Evolutionary conservation across 2,329 filamentous ascomycete species (phyloP), one percentile per base, ranked within the genome.

Genomic region (Geosmithia morbida): DNA sequence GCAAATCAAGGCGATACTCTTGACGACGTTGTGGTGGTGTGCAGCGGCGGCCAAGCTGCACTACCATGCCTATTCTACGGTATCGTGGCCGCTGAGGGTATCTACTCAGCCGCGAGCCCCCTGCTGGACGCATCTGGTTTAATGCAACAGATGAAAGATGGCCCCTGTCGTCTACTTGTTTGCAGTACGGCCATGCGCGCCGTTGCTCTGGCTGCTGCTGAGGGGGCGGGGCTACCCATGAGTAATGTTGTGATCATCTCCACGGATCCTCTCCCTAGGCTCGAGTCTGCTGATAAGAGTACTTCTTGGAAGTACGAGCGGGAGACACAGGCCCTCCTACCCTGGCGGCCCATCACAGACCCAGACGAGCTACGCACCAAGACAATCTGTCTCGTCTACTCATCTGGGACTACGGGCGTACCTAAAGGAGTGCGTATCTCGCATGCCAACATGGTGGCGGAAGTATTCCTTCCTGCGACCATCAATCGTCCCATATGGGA

Each of bases 11-110:
- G 39, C 45, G 33, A 16, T 11, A 7, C 33, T 16, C 33, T 37
- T 3, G 33, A 16, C 14, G 72, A 79, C 52, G 69, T 79, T 4
- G 71, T 79, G 13, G 70, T 77, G 2, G 66, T 70, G 16, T 69
- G 80, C 26, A 75, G 71, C 1, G 70, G 70, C 0, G 77, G 77
- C 1, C 72, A 80, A 51, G 69, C 70, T 43, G 63, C 77, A 3
- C 62, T 80, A 0, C 69, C 75, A 0, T 64, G 69, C 10, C 52
- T 76, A 1, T 75, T 77, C 54, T 80, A 69, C 52, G 72, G 70
- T 11, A 69, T 78, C 46, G 65, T 81, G 43, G 77, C 72, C 4
- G 75, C 76, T 1, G 75, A 71, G 1, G 77, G 75, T 16, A 68
- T 81, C 20, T 81, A 76, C 53, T 75, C 72, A 6, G 70, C 74